These are phyloP conservation scores for Panaeolus papilionaceus DNA, from an alignment of 768 basidiomycete species.

Conservation along the genomic window DNA sequence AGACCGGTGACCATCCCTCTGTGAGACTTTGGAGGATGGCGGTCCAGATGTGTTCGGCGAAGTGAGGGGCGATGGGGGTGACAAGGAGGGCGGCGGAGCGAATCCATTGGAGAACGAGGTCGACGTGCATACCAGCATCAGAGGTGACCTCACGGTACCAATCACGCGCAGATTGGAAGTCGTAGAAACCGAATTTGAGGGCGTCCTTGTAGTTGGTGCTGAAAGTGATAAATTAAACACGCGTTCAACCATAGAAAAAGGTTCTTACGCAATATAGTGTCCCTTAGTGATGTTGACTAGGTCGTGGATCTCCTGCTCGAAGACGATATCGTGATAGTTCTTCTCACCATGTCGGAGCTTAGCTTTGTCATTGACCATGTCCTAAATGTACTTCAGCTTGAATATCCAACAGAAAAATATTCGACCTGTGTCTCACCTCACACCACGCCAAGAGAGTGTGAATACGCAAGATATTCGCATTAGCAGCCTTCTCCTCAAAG, in stretches of 20 bases:
- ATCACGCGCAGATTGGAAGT: slow-evolving; percentile 89
- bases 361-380: slow-evolving; percentile 75
- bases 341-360: slow-evolving; percentile 77
- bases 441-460: slow-evolving; percentile 94
- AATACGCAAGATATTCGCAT: slow-evolving; percentile 93
- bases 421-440: too few species aligned
- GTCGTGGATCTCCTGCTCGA: slow-evolving; percentile 90
- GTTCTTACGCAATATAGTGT: slow-evolving; percentile 81
- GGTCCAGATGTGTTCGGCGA: slow-evolving; percentile 90
- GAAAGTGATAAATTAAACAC: slow-evolving; percentile 15
- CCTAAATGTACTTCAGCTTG: too few species aligned
- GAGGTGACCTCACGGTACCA: slow-evolving; percentile 95
- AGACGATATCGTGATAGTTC: slow-evolving; percentile 87
- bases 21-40: slow-evolving; percentile 72
- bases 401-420: too few species aligned
- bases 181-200: slow-evolving; percentile 94
- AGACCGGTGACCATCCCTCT: too few species aligned
- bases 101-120: slow-evolving; percentile 88
- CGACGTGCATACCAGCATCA: slow-evolving; percentile 90
- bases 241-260: not conserved
- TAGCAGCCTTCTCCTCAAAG: slow-evolving; percentile 98
- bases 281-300: slow-evolving; percentile 82
- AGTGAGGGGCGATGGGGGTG: slow-evolving; percentile 91
- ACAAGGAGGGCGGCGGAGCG: slow-evolving; percentile 77
- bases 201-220: slow-evolving; percentile 97